Percentiles rank a stretch among this genome's conserved stretches.
phyloP scores from a whole-genome alignment of 306 rosid species.

The Malus sylvestris region DNA sequence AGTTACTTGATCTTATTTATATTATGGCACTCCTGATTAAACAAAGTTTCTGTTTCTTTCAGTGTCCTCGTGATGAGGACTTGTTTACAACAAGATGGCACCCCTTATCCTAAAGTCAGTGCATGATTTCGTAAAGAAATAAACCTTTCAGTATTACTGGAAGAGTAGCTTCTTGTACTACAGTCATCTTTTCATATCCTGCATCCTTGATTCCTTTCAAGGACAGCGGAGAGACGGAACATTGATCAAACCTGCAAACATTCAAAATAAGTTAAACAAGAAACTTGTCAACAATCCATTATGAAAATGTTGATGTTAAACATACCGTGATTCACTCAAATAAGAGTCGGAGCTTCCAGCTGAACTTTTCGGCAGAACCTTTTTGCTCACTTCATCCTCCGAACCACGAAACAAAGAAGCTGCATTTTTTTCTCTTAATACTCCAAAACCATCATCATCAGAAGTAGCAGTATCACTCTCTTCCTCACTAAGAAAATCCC shows the following conservation, averaged over 20 bases:
- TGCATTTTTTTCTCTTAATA: constrained; percentile 29
- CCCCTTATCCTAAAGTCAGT: neutral
- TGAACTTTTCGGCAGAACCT: constrained; percentile 23
- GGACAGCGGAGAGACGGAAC: constrained; percentile 64
- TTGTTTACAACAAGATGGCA: neutral
- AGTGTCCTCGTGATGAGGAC: neutral
- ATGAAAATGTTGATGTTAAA: neutral
- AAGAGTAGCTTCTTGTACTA: constrained; percentile 96
- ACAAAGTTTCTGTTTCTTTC: neutral
- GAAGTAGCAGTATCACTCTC: constrained; percentile 33
- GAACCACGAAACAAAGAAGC: constrained; percentile 34
- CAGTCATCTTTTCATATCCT: constrained; percentile 91
- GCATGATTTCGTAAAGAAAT: constrained; percentile 2
- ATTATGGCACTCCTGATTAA: neutral
- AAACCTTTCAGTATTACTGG: constrained; percentile 80
- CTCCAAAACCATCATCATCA: constrained; percentile 22
- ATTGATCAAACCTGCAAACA: constrained; percentile 68
- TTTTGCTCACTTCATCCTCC: constrained; percentile 21
- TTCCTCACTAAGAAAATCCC: constrained; percentile 41
- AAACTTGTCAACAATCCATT: neutral
- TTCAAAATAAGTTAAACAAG: constrained; percentile 19
- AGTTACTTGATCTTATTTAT: neutral
- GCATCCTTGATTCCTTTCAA: constrained; percentile 85
- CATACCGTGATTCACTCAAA: constrained; percentile 71
- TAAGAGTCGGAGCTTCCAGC: constrained; percentile 51